Evolutionary conservation across 441 rosid species (phyloP), one percentile per base, ranked within the genome.

Genomic region (Syzygium syzygioides): DNA sequence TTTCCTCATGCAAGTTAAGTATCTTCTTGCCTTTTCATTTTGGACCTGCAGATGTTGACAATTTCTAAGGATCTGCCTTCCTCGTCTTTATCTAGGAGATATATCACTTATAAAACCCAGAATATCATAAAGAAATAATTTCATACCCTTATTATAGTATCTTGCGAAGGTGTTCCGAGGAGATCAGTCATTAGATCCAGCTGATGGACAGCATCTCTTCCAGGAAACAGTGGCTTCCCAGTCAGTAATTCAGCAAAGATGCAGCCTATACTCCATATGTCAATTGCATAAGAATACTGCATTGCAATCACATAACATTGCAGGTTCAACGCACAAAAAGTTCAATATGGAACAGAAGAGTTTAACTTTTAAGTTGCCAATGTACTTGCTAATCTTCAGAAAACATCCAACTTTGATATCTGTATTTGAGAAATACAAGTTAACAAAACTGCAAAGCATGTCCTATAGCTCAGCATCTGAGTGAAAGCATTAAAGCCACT

Each of bases 201-300:
- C 92, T 97, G 98, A 90, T 95, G 98, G 87, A 95, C 98, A 17
- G 95, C 98, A 91, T 96, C 95, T 91, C 95, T 98, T 17, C 98
- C 98, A 87, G 98, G 98, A 91, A 96, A 98, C 86, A 97, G 93
- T 26, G 98, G 98, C 89, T 94, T 96, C 87, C 98, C 96, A 10
- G 94, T 94, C 88, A 97, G 88, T 53, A 98, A 95, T 90, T 97
- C 99, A 19, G 98, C 99, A 91, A 98, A 98, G 89, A 98, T 97
- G 94, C 99, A 97, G 85, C 99, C 99, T 86, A 98, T 96, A 88
- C 99, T 94, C 99, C 98, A 98, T 56, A 96, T 94, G 88, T 98
- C 99, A 89, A 97, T 96, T 68, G 99, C 99, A 26, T 99, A 96
- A 28, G 99, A 96, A 87, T 96, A 98, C 99, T 98, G 96, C 91